These are phyloP conservation scores for Paramecium caudatum DNA, from an alignment of 73 alveolate genomes.

Conservation along the genomic window DNA sequence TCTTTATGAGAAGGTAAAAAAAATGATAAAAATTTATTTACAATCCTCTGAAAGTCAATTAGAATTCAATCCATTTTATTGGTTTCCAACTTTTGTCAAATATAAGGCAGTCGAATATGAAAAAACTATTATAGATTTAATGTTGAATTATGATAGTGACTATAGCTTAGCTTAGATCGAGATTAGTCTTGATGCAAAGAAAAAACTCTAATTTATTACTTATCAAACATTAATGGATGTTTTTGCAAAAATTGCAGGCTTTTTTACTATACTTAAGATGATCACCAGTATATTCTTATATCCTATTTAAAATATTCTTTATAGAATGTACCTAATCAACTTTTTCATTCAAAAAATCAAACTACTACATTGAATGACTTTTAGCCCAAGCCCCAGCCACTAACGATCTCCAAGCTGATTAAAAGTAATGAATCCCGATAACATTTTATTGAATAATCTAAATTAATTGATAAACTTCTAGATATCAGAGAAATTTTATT, in stretches of 20 bases:
- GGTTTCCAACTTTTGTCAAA: not conserved
- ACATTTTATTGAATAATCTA: too few species aligned
- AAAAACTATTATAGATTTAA: not conserved
- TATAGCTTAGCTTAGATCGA: not conserved
- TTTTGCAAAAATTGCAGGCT: slow-evolving; percentile 1
- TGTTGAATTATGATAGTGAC: slow-evolving; percentile 1
- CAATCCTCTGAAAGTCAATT: slow-evolving; percentile 15
- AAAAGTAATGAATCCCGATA: too few species aligned
- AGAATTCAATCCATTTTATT: slow-evolving; percentile 5
- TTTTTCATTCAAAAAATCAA: not conserved
- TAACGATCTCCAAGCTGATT: too few species aligned
- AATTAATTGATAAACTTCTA: too few species aligned
- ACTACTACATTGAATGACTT: too few species aligned
- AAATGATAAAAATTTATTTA: not conserved
- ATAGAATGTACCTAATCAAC: not conserved
- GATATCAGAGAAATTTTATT: too few species aligned
- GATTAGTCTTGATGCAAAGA: slow-evolving; percentile 4
- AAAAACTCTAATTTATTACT: not conserved
- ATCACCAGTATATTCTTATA: not conserved
- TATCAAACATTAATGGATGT: slow-evolving; percentile 31
- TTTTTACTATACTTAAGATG: not conserved
- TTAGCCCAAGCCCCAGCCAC: too few species aligned
- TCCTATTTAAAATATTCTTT: slow-evolving; percentile 17
- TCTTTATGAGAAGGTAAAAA: not conserved
- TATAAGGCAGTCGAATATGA: not conserved